Conservation (phyloP, 352 stramenopile genomes). For the Blastocystis sp. region DNA sequence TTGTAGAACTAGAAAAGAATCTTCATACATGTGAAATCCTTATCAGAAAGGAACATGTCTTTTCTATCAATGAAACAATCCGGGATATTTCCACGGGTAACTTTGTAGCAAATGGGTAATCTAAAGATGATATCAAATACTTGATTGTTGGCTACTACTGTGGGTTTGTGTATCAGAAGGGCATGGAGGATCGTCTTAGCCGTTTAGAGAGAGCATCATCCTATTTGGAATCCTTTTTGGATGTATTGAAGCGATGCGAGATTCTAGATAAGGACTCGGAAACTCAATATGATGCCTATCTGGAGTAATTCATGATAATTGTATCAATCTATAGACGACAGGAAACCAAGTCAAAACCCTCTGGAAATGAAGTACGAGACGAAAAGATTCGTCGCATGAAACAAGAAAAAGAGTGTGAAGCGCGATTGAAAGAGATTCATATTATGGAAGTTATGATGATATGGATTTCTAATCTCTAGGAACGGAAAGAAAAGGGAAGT, state of each 20-base stretch:
- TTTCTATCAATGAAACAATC: slow-evolving; percentile 56
- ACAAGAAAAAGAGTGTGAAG: slow-evolving; percentile 25
- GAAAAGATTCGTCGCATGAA: slow-evolving; percentile 42
- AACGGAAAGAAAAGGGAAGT: slow-evolving; percentile 54
- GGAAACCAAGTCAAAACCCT: slow-evolving; percentile 8
- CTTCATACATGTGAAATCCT: background rate
- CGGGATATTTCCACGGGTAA: slow-evolving; percentile 43
- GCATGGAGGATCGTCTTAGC: slow-evolving; percentile 54
- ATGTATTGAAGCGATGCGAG: slow-evolving; percentile 43
- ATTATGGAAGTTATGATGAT: background rate
- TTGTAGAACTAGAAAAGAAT: background rate
- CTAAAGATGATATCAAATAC: slow-evolving; percentile 58
- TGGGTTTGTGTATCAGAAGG: slow-evolving; percentile 38
- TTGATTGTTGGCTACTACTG: slow-evolving; percentile 60
- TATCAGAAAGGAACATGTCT: slow-evolving; percentile 55
- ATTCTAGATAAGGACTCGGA: slow-evolving; percentile 32
- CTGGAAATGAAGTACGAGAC: background rate
- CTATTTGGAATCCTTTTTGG: slow-evolving; percentile 59
- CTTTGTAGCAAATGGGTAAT: background rate
- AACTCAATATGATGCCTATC: slow-evolving; percentile 24
- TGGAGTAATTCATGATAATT: slow-evolving; percentile 1
- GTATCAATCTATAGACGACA: background rate
- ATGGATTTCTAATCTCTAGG: background rate
- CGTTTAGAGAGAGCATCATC: slow-evolving; percentile 13
- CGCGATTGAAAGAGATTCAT: slow-evolving; percentile 45